Evolutionary conservation across 306 rosid species (phyloP), one percentile per base, ranked within the genome.

Genomic region (Cucurbita moschata): DNA sequence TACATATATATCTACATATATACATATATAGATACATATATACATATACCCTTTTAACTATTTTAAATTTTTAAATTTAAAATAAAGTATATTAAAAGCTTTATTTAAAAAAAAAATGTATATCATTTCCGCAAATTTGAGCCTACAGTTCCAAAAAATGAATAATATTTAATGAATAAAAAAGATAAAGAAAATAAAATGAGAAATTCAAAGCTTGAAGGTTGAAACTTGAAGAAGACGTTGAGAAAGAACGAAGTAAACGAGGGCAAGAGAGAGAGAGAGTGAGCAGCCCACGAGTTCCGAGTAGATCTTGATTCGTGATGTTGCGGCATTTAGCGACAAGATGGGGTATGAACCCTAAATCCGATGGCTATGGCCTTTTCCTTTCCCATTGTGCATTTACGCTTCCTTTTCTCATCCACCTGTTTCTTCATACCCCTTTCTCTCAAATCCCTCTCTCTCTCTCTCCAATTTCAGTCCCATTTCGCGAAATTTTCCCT

Each of bases 301-400:
- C 38, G 43, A 8, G 52, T 65, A 43, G 43, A 65, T 43, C 37
- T 64, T 62, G 51, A 75, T 1, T 35, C 2, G 4, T 38, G 13
- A n/a, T 19, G 60, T 59, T 50, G 46, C 26, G 80, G 52, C 30
- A 58, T 76, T 56, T 19, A 66, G 83, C 79, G 78, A 52, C 82
- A 72, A 69, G 37, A 46, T 14, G 77, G 58, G 58, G 55, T 35
- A 8, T 61, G 56, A 15, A 55, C 15, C 57, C 81, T 80, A 51
- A 73, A 7, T 54, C 59, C 52, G 81, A 78, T 77, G 82, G 78
- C 80, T 77, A 83, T 79, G 77, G 84, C 83, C 63, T 39, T 64
- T 51, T n/a, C 83, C 58, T 18, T 42, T 42, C 30, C 52, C 37
- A 53, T 37, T 38, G 57, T 38, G 49, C 75, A 67, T 69, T 4